Percentiles rank a stretch among this genome's conserved stretches.
Evolutionary conservation across 139 green algal species (phyloP).

Genomic region (Chlorella sp.): DNA sequence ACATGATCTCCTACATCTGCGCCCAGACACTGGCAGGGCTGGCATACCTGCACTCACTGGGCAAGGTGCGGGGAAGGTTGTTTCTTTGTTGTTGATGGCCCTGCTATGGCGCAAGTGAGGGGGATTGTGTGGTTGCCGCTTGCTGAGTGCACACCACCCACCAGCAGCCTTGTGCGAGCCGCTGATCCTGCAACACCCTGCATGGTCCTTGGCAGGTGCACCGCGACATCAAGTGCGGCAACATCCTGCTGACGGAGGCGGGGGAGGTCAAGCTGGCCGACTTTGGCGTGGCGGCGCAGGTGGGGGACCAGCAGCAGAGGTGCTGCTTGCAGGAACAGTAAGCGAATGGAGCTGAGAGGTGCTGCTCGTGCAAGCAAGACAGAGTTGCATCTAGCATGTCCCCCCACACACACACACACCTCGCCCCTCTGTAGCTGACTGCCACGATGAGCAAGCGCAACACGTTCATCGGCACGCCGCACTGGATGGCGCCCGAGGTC

Average conservation of each 20-base stretch:
- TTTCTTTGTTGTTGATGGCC: too few species aligned
- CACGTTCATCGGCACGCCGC: constrained; percentile 97
- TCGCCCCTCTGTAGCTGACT: constrained; percentile 57
- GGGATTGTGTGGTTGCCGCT: too few species aligned
- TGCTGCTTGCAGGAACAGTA: too few species aligned
- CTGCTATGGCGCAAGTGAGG: too few species aligned
- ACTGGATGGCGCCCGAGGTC: constrained; percentile 98
- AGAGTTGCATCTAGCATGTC: too few species aligned
- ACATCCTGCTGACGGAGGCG: constrained; percentile 90
- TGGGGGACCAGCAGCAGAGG: too few species aligned
- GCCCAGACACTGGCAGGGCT: constrained; percentile 88
- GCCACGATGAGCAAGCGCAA: constrained; percentile 90
- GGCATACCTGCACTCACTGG: constrained; percentile 86
- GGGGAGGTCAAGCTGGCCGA: constrained; percentile 64
- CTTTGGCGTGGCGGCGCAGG: constrained; percentile 65
- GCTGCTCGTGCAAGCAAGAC: too few species aligned
- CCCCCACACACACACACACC: too few species aligned
- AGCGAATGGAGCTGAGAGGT: too few species aligned
- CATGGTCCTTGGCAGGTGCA: constrained; percentile 68
- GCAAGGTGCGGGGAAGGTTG: constrained; percentile 78
- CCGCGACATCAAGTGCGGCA: constrained; percentile 97
- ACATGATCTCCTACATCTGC: constrained; percentile 90
- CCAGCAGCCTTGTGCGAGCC: neutral
- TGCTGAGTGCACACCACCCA: neutral
- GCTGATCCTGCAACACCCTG: too few species aligned